These are phyloP conservation scores for Iris pallida DNA, from an alignment of 116 monocot species.

Conservation along the genomic window DNA sequence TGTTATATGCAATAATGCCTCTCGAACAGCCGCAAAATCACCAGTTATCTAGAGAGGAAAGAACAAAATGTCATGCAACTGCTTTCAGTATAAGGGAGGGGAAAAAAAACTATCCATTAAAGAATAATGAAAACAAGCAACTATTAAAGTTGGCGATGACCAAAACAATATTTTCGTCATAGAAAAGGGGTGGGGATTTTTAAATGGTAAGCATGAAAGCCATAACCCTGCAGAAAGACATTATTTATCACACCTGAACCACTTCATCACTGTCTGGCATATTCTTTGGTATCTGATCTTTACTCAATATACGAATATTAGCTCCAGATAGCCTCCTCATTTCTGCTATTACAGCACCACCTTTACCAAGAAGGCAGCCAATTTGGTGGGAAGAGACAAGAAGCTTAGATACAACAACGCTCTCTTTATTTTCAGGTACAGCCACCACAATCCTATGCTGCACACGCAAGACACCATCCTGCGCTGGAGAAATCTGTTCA, in stretches of 20 bases:
- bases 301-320: constrained; percentile 64
- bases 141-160: too few relatives aligned
- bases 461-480: constrained; percentile 70
- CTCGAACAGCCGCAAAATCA: constrained; percentile 53
- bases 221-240: neutral
- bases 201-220: neutral
- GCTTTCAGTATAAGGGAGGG: neutral
- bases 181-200: neutral
- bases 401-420: constrained; percentile 30
- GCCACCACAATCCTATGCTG: constrained; percentile 54
- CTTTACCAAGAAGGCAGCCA: constrained; percentile 93
- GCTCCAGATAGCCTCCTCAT: constrained; percentile 88
- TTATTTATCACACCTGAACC: constrained; percentile 50
- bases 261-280: constrained; percentile 64
- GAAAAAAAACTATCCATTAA: neutral
- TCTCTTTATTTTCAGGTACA: constrained; percentile 44
- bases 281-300: constrained; percentile 61
- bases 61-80: constrained; percentile 14
- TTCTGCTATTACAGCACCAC: constrained; percentile 79
- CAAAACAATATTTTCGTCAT: neutral
- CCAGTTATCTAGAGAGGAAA: constrained; percentile 52
- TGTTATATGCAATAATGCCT: constrained; percentile 86
- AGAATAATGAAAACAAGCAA: too few relatives aligned
- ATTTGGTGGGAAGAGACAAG: constrained; percentile 66
- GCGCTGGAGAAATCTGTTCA: constrained; percentile 76